Evolutionary conservation across 1,284 basidiomycete genomes (phyloP).

Genomic region (Ganoderma sinense): DNA sequence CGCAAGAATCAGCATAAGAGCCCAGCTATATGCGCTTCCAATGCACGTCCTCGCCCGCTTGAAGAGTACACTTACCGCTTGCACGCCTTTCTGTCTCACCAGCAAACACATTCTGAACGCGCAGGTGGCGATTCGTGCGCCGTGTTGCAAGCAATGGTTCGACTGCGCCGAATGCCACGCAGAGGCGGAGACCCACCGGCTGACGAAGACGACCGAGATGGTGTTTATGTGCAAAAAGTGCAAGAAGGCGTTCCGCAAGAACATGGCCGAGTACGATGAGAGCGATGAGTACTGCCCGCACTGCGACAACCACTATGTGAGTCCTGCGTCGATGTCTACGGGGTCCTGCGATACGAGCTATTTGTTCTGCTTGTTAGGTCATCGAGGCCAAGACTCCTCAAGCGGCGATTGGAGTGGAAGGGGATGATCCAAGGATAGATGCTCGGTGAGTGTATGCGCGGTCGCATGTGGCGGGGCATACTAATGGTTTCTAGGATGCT

Average conservation of each 20-base stretch:
- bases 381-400: constrained; percentile 94
- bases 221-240: constrained; percentile 97
- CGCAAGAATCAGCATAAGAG: background rate
- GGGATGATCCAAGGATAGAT: constrained; percentile 90
- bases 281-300: constrained; percentile 98
- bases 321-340: constrained; percentile 39
- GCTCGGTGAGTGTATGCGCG: constrained; percentile 65
- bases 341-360: background rate
- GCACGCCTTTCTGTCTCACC: background rate
- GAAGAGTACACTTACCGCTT: background rate
- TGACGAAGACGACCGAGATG: constrained; percentile 90
- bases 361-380: constrained; percentile 62
- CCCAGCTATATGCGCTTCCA: background rate
- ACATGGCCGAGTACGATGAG: constrained; percentile 91
- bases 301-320: constrained; percentile 97
- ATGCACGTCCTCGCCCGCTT: background rate
- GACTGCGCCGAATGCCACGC: constrained; percentile 96
- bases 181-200: constrained; percentile 78
- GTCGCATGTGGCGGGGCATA: no score
- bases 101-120: constrained; percentile 96
- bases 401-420: constrained; percentile 86
- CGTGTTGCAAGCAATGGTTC: constrained; percentile 95
- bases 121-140: constrained; percentile 92
- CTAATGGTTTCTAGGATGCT: constrained; percentile 58
- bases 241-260: constrained; percentile 96